These are phyloP conservation scores for Ambrosiella cleistominuta DNA, from an alignment of 2,329 filamentous ascomycete genomes.

Conservation along the genomic window DNA sequence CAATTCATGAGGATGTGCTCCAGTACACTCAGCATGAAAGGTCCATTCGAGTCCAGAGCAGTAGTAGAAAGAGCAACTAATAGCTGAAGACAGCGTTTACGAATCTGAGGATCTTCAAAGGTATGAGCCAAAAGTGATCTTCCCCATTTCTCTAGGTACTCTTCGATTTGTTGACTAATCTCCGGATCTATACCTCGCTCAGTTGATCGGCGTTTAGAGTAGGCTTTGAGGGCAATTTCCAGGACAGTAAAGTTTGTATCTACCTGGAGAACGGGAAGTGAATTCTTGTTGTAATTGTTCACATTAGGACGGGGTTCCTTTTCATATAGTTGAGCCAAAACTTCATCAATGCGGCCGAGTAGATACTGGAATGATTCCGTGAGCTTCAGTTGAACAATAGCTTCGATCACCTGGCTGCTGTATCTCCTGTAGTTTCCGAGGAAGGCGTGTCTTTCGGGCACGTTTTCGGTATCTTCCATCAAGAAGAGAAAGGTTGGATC, in stretches of 20 bases:
- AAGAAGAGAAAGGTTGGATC: conserved; percentile 69
- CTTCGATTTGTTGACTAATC: conserved; percentile 22
- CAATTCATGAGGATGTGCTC: conserved; percentile 80
- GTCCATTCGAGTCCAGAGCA: conserved; percentile 56
- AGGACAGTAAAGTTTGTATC: conserved; percentile 84
- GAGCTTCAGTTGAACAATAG: conserved; percentile 63
- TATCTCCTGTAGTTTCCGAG: conserved; percentile 90
- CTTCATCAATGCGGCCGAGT: conserved; percentile 56
- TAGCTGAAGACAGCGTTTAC: conserved; percentile 64
- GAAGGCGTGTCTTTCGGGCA: conserved; percentile 87
- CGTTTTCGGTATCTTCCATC: conserved; percentile 83
- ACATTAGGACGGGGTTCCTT: conserved; percentile 48
- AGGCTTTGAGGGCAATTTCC: conserved; percentile 76
- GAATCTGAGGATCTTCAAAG: conserved; percentile 70
- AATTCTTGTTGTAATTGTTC: conserved; percentile 48
- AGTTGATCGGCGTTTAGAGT: conserved; percentile 51
- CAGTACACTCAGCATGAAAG: conserved; percentile 74
- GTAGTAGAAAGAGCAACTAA: conserved; percentile 72
- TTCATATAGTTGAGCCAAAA: conserved; percentile 60
- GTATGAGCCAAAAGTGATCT: conserved; percentile 50
- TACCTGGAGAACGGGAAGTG: conserved; percentile 55
- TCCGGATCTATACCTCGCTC: conserved; percentile 4
- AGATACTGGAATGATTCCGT: conserved; percentile 79
- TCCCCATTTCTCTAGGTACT: conserved; percentile 54
- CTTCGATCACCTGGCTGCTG: conserved; percentile 72